Base-by-base conservation (phyloP, 2,329 filamentous ascomycete genomes). In the Colletotrichum horii region DNA sequence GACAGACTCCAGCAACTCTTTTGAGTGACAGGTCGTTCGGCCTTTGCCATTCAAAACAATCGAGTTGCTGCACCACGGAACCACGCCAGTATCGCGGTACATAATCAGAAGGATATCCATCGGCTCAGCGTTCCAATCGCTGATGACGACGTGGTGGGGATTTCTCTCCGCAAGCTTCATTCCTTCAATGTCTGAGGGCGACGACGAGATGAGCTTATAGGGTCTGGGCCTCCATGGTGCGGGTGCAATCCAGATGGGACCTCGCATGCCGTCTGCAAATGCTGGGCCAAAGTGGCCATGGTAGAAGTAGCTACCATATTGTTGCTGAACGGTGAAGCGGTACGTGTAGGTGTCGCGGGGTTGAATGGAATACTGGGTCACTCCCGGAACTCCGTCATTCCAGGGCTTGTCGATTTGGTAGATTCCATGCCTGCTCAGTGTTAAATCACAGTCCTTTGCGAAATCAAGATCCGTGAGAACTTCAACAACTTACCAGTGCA, bases 241-340 rank as follows among this genome's bases (percentile, higher is more conserved):
- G 4, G 72, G 68, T 12, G 62, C 72, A 55, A 75, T 75, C 72
- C 72, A 75, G 4, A 75, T 75, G 9, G 72, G 72, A 3, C 72
- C 72, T n/a, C 72, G 72, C 72, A 75, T 75, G 24, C 72, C 72
- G 56, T 75, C 72, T n/a, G 72, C 68, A 26, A 75, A 72, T 2
- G 72, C 72, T 24, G 72, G 68, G 0, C 68, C 72, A 4, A 75
- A 71, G 34, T 75, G 68, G 8, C 68, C 68, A 32, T 75, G 72
- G 30, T 72, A 72, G 55, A 75, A 75, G 14, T 75, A 71, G 55
- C 72, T 75, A 3, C 72, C 61, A 28, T 75, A 75, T 28, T 75
- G 72, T 16, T 67, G 68, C 15, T 75, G 72, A 8, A 75, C 38
- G 3, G 62, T 72, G 55, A 72, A 75, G 22, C 62, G 68, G n/a